A percentile compares a stretch with the other conserved stretches of the same genome.
Conservation (phyloP, 164 flowering plant genomes). For the Sextonia rubra region DNA sequence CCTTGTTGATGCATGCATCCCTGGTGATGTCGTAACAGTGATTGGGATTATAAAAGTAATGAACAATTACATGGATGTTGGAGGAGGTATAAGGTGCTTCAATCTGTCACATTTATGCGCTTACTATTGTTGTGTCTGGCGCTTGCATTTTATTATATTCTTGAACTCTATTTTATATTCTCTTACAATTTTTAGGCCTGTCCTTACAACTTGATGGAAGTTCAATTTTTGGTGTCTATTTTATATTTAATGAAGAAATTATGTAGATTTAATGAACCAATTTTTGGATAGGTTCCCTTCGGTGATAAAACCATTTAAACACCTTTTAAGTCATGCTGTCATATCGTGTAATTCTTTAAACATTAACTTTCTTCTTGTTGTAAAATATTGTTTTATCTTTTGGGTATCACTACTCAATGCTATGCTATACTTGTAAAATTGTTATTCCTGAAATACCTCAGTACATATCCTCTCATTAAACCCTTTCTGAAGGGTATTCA, state of each 20-base stretch:
- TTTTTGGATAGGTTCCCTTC: background rate
- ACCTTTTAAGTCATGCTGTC: no score
- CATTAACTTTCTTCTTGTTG: no score
- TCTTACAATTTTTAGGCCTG: background rate
- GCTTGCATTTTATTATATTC: no score
- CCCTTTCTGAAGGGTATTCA: no score
- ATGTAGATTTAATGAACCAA: background rate
- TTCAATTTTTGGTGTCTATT: background rate
- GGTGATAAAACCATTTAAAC: no score
- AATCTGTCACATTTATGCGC: background rate
- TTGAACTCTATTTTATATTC: background rate
- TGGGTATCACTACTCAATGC: no score
- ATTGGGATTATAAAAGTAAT: slow-evolving; percentile 85
- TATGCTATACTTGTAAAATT: no score
- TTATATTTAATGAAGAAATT: background rate
- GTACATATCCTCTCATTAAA: no score
- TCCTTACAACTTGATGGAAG: background rate
- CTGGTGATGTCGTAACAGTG: slow-evolving; percentile 97
- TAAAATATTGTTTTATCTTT: no score
- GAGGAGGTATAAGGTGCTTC: slow-evolving; percentile 65
- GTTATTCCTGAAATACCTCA: no score
- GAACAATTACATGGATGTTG: slow-evolving; percentile 93
- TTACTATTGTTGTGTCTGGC: background rate
- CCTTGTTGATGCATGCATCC: slow-evolving; percentile 94
- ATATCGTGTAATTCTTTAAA: no score